Evolutionary conservation across 805 yeast genomes (phyloP).

Genomic region (Jamesozyma jinghongensis): DNA sequence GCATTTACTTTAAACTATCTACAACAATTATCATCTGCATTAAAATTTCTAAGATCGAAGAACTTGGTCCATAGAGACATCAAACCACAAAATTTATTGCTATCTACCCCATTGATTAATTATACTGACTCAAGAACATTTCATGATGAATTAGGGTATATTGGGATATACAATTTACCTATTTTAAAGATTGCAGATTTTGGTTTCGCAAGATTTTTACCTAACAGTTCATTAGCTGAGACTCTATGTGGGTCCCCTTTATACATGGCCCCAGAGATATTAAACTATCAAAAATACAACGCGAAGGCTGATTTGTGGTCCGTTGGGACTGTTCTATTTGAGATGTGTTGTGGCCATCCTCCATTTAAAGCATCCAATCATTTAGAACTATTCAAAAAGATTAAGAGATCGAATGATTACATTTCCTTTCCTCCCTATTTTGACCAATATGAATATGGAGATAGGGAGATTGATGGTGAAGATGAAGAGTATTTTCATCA

Average conservation of each 20-base stretch:
- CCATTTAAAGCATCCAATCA: slow-evolving; percentile 94
- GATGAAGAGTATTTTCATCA: slow-evolving; percentile 22
- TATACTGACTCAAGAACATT: slow-evolving; percentile 46
- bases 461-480: background rate
- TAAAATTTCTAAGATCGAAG: slow-evolving; percentile 69
- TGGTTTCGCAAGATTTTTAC: slow-evolving; percentile 93
- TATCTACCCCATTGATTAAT: slow-evolving; percentile 68
- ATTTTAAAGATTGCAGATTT: slow-evolving; percentile 91
- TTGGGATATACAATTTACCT: slow-evolving; percentile 84
- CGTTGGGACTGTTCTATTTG: slow-evolving; percentile 92
- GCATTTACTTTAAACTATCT: slow-evolving; percentile 73
- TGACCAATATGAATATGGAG: slow-evolving; percentile 1
- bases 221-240: slow-evolving; percentile 90
- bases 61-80: slow-evolving; percentile 88
- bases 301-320: slow-evolving; percentile 99
- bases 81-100: slow-evolving; percentile 70
- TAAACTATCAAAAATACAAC: slow-evolving; percentile 88
- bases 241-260: slow-evolving; percentile 96
- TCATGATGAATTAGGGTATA: slow-evolving; percentile 41
- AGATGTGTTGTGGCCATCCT: slow-evolving; percentile 94
- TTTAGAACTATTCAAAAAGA: slow-evolving; percentile 76
- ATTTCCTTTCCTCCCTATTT: slow-evolving; percentile 68
- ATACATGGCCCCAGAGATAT: slow-evolving; percentile 97
- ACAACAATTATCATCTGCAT: slow-evolving; percentile 78
- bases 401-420: slow-evolving; percentile 70